Evolutionary conservation across 2,329 filamentous ascomycete genomes (phyloP).

Genomic region (Clonostachys rosea): DNA sequence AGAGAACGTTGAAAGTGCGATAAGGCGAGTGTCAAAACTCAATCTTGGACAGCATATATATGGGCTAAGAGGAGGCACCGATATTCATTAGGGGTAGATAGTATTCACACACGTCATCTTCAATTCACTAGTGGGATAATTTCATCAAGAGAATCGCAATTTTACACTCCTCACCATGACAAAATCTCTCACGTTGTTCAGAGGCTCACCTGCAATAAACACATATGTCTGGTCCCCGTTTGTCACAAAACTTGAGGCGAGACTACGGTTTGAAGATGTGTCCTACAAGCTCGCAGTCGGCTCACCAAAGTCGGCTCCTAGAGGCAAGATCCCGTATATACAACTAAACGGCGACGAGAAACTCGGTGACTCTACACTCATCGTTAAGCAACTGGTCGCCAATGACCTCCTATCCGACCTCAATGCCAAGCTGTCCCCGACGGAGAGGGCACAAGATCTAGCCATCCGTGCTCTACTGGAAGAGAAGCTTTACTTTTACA

Average conservation of each 20-base stretch:
- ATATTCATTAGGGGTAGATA: too few species aligned
- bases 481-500: constrained; percentile 56
- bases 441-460: constrained; percentile 40
- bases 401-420: constrained; percentile 34
- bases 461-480: constrained; percentile 50
- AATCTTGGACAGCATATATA: too few species aligned
- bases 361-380: constrained; percentile 51
- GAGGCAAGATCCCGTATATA: constrained; percentile 58
- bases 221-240: constrained; percentile 55
- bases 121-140: too few species aligned
- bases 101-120: too few species aligned
- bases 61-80: too few species aligned
- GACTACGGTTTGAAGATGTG: constrained; percentile 47
- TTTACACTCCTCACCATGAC: neutral
- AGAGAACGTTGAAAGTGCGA: too few species aligned
- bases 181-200: constrained; percentile 28
- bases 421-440: constrained; percentile 31
- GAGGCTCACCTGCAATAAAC: constrained; percentile 36
- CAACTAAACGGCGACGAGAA: constrained; percentile 15
- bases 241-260: constrained; percentile 57
- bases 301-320: constrained; percentile 38
- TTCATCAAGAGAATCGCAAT: too few species aligned
- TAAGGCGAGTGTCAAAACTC: too few species aligned
- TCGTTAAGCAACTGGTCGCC: constrained; percentile 37
- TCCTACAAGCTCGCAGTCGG: constrained; percentile 40